These are phyloP conservation scores for Aureobasidium sp. DNA, from an alignment of 2,329 filamentous ascomycete species.

Conservation along the genomic window DNA sequence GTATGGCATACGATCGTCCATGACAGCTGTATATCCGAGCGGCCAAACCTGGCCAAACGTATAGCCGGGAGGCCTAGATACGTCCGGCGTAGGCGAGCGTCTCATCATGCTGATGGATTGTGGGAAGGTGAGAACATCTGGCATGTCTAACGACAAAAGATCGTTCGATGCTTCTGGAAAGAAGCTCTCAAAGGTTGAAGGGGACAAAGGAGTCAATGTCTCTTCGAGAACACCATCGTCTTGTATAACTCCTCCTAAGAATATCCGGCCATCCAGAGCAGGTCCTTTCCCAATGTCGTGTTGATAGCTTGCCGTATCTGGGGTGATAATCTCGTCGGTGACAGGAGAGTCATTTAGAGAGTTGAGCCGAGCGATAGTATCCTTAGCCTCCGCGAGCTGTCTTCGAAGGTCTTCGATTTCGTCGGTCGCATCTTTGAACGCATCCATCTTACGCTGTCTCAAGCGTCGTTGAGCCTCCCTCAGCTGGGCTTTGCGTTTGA, in stretches of 20 bases:
- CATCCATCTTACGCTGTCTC: slow-evolving; percentile 5
- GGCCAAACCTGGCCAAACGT: not conserved
- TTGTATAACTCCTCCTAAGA: too few relatives aligned
- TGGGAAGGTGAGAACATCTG: not conserved
- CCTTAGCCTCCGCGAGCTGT: slow-evolving; percentile 10
- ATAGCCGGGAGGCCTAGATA: not conserved
- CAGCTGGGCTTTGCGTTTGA: not conserved
- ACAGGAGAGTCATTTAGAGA: not conserved
- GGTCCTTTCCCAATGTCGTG: not conserved
- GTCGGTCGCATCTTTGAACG: slow-evolving; percentile 1
- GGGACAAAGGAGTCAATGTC: not conserved
- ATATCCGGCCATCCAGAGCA: not conserved
- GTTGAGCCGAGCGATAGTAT: not conserved
- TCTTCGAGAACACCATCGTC: not conserved
- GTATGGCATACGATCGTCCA: not conserved
- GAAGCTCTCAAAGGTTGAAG: not conserved
- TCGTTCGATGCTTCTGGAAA: not conserved
- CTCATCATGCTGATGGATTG: not conserved
- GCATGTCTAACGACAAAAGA: not conserved
- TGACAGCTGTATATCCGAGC: not conserved
- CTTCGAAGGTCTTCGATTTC: slow-evolving; percentile 7
- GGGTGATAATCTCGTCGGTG: not conserved
- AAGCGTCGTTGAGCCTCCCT: not conserved
- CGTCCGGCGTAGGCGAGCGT: not conserved
- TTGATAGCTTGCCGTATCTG: not conserved